Evolutionary conservation across 2,329 filamentous ascomycete genomes (phyloP), one percentile per base, ranked within the genome.

Genomic region (Ustilaginoidea virens): DNA sequence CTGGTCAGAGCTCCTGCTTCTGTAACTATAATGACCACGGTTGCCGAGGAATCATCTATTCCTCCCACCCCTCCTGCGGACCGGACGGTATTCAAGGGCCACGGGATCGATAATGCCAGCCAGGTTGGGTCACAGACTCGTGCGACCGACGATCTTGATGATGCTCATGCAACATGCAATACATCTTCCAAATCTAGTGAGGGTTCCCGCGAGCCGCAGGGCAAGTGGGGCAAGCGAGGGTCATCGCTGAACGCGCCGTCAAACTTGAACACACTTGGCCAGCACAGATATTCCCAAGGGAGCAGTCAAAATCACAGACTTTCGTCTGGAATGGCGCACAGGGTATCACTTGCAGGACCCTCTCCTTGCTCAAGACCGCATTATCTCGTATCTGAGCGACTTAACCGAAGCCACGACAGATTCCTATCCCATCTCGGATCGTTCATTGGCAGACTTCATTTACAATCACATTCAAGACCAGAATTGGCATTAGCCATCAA

Each of bases 391-490:
- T 93, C 86, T 2, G 80, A 86, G 49, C 76, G 76, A 40, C 67
- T 96, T 27, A 79, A 74, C 43, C 63, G 69, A 28, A 80, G 75
- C 28, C 85, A 94, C 55, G 86, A 96, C 55, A 72, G 71, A 6
- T 93, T 96, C 45, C 60, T 98, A 30, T 90, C 86, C 5, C 80
- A 86, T 46, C 70, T 98, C 29, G 87, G 82, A 28, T 92, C 83
- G 4, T 93, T 96, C 49, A 87, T 96, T 48, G 90, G 90, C 11
- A 66, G 73, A 21, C 66, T 94, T 32, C 83, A 94, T 51, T 63
- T 94, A 35, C 85, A 94, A 49, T 90, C 86, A n/a, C 78, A 90
- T 36, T 90, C 85, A 6, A 78, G 83, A 7, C 72, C 79, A 1
- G 85, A 93, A 48, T 65, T 96, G 27, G 73, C 85, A 18, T 58